phyloP scores from a whole-genome alignment of 1,284 basidiomycete genomes.

The Ustilago cynodontis region DNA sequence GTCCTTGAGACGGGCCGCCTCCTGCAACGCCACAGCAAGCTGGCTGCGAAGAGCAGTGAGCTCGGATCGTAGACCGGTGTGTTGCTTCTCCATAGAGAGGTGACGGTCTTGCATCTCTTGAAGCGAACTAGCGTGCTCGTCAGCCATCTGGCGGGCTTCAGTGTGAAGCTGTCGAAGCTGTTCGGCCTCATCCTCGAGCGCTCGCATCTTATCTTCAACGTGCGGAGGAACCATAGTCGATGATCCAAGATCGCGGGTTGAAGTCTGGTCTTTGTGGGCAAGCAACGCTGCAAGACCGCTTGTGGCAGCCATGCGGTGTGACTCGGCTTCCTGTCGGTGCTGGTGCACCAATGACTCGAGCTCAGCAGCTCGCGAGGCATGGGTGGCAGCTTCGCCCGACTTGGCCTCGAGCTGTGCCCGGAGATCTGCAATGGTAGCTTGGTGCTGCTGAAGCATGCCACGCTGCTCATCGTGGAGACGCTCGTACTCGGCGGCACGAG shows the following conservation, averaged over 20 bases:
- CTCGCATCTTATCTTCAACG: constrained; percentile 60
- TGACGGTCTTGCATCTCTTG: constrained; percentile 77
- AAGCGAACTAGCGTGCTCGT: constrained; percentile 72
- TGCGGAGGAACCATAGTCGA: constrained; percentile 46
- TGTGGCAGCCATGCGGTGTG: constrained; percentile 62
- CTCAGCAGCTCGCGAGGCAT: constrained; percentile 82
- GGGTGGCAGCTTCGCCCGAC: constrained; percentile 47
- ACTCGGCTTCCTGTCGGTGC: constrained; percentile 65
- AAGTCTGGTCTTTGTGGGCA: constrained; percentile 52
- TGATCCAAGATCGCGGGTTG: constrained; percentile 39
- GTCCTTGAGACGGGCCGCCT: constrained; percentile 78
- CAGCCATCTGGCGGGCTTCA: constrained; percentile 69
- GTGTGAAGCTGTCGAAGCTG: constrained; percentile 64
- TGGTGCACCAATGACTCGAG: constrained; percentile 79
- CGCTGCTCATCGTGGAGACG: constrained; percentile 74
- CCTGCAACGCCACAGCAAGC: constrained; percentile 79
- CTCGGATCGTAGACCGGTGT: constrained; percentile 80
- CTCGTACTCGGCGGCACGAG: constrained; percentile 86
- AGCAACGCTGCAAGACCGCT: constrained; percentile 63
- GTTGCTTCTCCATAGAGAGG: constrained; percentile 79
- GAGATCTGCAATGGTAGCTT: constrained; percentile 80
- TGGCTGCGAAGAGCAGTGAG: constrained; percentile 82
- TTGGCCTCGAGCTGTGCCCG: constrained; percentile 77
- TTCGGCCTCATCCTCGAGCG: constrained; percentile 65
- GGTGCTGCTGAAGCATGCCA: constrained; percentile 61